These are phyloP conservation scores for Acrodontium crateriforme DNA, from an alignment of 2,329 filamentous ascomycete species.

Conservation along the genomic window DNA sequence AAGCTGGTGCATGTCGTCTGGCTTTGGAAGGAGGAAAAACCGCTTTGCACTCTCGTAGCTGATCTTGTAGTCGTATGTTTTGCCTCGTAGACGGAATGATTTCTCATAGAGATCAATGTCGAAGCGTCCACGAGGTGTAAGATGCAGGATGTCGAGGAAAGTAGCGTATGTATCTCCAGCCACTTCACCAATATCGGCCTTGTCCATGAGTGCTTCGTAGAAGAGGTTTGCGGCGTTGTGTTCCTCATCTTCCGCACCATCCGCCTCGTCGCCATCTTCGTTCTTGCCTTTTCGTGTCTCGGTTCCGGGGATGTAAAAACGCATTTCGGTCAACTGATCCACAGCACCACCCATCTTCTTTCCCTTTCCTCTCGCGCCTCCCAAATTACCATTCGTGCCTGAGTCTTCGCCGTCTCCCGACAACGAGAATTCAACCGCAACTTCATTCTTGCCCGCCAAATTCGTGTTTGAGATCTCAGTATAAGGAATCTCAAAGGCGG, in stretches of 20 bases:
- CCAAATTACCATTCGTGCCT: slow-evolving; percentile 58
- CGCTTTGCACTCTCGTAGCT: slow-evolving; percentile 97
- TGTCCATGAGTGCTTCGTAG: slow-evolving; percentile 95
- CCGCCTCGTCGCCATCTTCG: slow-evolving; percentile 60
- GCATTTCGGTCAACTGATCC: slow-evolving; percentile 95
- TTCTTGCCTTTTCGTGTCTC: slow-evolving; percentile 58
- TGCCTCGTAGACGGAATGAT: slow-evolving; percentile 91
- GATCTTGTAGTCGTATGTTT: slow-evolving; percentile 99
- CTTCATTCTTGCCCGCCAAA: slow-evolving; percentile 91
- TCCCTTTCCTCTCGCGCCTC: slow-evolving; percentile 60
- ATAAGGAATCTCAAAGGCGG: slow-evolving; percentile 93
- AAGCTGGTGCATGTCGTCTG: slow-evolving; percentile 92
- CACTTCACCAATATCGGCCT: slow-evolving; percentile 96
- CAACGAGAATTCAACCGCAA: slow-evolving; percentile 84
- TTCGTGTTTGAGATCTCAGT: slow-evolving; percentile 97
- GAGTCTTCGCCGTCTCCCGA: slow-evolving; percentile 58
- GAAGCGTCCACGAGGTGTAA: slow-evolving; percentile 96
- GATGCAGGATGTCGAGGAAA: slow-evolving; percentile 90
- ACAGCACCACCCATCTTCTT: slow-evolving; percentile 79
- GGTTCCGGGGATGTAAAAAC: slow-evolving; percentile 93
- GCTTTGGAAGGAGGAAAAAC: slow-evolving; percentile 95
- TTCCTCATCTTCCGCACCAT: slow-evolving; percentile 54
- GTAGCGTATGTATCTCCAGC: slow-evolving; percentile 97
- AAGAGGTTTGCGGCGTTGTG: slow-evolving; percentile 95
- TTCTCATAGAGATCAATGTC: slow-evolving; percentile 99